Percentiles rank a stretch among this genome's conserved stretches.
Conservation (phyloP, 805 yeast genomes). For the Starmerella bombicola region DNA sequence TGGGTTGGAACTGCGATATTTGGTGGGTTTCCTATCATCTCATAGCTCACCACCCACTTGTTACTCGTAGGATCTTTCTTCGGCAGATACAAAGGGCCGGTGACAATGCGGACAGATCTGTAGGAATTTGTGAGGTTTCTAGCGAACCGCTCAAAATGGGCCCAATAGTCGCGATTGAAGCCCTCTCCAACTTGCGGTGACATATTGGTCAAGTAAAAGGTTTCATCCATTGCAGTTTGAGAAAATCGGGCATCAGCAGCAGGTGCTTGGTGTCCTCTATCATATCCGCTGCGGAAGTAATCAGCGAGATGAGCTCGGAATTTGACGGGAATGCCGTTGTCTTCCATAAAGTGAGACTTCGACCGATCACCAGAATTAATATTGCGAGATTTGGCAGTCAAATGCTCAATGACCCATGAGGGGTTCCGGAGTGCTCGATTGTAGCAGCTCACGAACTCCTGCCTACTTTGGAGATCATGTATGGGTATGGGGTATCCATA, state of each 20-base stretch:
- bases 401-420: slow-evolving; percentile 64
- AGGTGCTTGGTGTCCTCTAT: slow-evolving; percentile 94
- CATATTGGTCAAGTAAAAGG: slow-evolving; percentile 79
- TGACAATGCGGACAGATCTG: slow-evolving; percentile 67
- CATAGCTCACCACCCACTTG: slow-evolving; percentile 72
- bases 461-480: slow-evolving; percentile 62
- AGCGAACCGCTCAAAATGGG: slow-evolving; percentile 83
- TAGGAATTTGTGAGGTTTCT: slow-evolving; percentile 64
- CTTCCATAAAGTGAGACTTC: slow-evolving; percentile 75
- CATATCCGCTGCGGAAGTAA: slow-evolving; percentile 90
- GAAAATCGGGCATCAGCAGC: slow-evolving; percentile 93
- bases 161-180: slow-evolving; percentile 96
- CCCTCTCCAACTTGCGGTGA: slow-evolving; percentile 97
- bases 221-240: slow-evolving; percentile 89
- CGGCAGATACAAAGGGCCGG: slow-evolving; percentile 90
- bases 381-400: slow-evolving; percentile 51
- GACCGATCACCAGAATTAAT: slow-evolving; percentile 49
- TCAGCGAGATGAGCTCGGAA: slow-evolving; percentile 72
- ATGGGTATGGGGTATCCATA: slow-evolving; percentile 95
- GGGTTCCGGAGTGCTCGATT: slow-evolving; percentile 81
- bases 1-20: slow-evolving; percentile 95
- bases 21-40: slow-evolving; percentile 94
- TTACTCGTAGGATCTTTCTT: slow-evolving; percentile 59
- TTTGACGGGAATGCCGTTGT: slow-evolving; percentile 59
- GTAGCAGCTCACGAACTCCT: slow-evolving; percentile 74